A percentile compares a stretch with the other conserved stretches of the same genome.
Conservation (phyloP, 805 yeast species). For the Spathaspora sp. region DNA sequence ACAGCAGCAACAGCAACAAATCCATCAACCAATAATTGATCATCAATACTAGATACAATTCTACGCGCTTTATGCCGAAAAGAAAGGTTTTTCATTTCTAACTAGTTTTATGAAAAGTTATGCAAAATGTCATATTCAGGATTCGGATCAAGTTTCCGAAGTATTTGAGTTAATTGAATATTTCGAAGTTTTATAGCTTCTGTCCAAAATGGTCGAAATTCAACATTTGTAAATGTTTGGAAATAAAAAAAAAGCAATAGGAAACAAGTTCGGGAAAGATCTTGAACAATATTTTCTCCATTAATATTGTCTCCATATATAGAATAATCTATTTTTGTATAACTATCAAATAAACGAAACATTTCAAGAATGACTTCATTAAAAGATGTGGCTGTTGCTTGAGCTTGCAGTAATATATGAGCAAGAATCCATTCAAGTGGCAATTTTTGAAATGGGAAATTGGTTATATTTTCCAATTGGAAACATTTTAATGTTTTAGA, state of each 20-base stretch:
- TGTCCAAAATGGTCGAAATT: conserved; percentile 4
- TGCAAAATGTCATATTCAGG: conserved; percentile 8
- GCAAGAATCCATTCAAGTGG: not conserved
- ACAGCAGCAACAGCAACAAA: conserved; percentile 12
- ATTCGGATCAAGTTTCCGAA: conserved; percentile 2
- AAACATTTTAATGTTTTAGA: not conserved
- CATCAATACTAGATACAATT: conserved; percentile 3
- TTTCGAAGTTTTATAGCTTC: conserved; percentile 5
- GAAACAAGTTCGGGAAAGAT: not conserved
- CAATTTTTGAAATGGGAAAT: not conserved
- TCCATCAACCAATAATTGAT: conserved; percentile 5
- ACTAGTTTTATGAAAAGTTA: not conserved
- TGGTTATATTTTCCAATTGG: not conserved
- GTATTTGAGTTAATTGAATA: conserved; percentile 3
- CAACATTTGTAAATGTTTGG: not conserved
- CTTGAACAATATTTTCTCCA: not conserved
- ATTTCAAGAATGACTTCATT: conserved; percentile 1
- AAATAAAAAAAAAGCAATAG: conserved; percentile 4
- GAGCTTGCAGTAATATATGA: not conserved
- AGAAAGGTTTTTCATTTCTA: not conserved
- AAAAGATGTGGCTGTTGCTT: not conserved
- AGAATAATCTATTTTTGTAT: not conserved
- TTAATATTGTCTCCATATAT: not conserved
- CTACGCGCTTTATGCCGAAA: not conserved
- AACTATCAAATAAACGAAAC: conserved; percentile 5